phyloP scores from a whole-genome alignment of 768 basidiomycete genomes.

The Hemileccinum rubropunctum region DNA sequence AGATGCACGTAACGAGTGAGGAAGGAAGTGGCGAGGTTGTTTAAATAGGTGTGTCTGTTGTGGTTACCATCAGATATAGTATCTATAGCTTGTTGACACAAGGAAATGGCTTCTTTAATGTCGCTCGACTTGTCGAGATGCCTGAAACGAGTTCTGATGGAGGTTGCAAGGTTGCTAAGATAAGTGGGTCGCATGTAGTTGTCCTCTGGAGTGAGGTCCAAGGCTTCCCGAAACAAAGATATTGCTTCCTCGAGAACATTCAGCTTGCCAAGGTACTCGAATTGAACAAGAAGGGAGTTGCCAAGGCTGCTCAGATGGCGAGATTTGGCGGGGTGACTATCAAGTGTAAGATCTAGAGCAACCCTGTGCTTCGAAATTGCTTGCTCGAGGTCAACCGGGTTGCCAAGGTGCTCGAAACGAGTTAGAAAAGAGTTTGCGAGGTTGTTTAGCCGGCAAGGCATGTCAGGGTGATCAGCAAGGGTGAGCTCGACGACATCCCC shows the following conservation, averaged over 20 bases:
- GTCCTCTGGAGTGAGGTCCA: neutral
- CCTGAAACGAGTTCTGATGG: neutral
- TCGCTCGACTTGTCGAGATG: neutral
- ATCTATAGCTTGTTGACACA: neutral
- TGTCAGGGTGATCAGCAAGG: neutral
- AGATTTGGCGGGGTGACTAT: neutral
- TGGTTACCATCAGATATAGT: neutral
- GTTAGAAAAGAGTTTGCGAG: neutral
- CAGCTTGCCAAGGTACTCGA: neutral
- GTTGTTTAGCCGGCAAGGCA: neutral
- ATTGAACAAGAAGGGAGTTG: neutral
- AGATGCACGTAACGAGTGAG: neutral
- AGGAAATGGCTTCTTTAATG: neutral
- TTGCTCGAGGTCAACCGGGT: neutral
- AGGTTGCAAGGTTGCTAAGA: neutral
- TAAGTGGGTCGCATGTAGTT: neutral
- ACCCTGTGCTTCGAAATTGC: neutral
- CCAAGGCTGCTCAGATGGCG: neutral
- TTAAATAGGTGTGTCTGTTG: neutral
- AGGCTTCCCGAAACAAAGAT: neutral
- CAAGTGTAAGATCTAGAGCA: neutral
- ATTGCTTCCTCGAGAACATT: neutral
- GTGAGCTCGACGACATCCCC: neutral
- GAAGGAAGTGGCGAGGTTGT: neutral
- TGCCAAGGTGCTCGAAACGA: neutral